A percentile compares a stretch with the other conserved stretches of the same genome.
These are phyloP conservation scores for Ogataea minuta DNA, from an alignment of 805 yeast genomes.

Conservation along the genomic window DNA sequence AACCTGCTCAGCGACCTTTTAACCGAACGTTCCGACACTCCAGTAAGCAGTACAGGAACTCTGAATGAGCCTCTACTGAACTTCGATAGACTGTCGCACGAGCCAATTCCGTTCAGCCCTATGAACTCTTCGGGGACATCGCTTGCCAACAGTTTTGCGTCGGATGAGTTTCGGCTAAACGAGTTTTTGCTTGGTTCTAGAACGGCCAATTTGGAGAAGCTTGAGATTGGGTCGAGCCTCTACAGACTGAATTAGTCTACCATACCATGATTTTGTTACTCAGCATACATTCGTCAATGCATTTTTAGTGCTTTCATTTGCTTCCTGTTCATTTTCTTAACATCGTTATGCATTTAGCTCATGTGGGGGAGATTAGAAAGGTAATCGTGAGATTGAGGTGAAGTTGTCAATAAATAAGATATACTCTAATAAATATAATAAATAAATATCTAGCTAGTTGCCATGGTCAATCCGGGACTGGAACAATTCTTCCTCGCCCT, in stretches of 20 bases:
- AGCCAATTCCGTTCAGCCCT: slow-evolving; percentile 29
- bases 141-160: slow-evolving; percentile 14
- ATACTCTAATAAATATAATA: slow-evolving; percentile 13
- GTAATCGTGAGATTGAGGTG: slow-evolving; percentile 5
- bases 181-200: slow-evolving; percentile 54
- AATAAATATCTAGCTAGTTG: slow-evolving; percentile 7
- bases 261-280: slow-evolving; percentile 4
- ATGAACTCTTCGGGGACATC: slow-evolving; percentile 20
- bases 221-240: slow-evolving; percentile 45
- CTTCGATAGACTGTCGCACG: slow-evolving; percentile 24
- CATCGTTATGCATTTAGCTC: slow-evolving; percentile 6
- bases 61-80: slow-evolving; percentile 14
- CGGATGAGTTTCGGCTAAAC: slow-evolving; percentile 41
- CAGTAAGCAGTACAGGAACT: slow-evolving; percentile 3
- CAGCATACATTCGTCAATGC: slow-evolving; percentile 11
- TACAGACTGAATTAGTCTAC: slow-evolving; percentile 36
- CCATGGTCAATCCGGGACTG: slow-evolving; percentile 43
- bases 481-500: slow-evolving; percentile 42
- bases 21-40: slow-evolving; percentile 2
- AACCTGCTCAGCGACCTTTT: slow-evolving; percentile 24
- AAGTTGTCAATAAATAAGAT: slow-evolving; percentile 9
- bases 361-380: slow-evolving; percentile 7
- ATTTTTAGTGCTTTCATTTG: slow-evolving; percentile 11
- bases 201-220: slow-evolving; percentile 52
- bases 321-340: slow-evolving; percentile 10